These are phyloP conservation scores for Podaxis sp. DNA, from an alignment of 768 basidiomycete species.

Conservation along the genomic window DNA sequence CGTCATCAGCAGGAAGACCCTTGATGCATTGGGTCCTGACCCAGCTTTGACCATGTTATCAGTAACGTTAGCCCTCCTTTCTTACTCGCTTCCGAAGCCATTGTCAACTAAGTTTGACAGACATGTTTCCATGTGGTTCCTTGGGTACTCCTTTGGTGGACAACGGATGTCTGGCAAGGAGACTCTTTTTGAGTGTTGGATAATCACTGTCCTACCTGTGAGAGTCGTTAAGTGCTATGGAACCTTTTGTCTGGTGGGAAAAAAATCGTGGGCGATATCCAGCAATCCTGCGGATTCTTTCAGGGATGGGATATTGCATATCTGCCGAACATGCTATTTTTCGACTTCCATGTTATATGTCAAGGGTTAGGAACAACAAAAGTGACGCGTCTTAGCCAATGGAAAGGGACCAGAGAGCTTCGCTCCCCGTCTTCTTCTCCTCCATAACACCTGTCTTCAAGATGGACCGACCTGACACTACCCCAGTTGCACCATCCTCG, in stretches of 20 bases:
- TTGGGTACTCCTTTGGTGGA: not conserved
- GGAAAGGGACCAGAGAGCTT: not conserved
- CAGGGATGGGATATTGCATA: not conserved
- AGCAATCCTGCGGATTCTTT: not conserved
- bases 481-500: not conserved
- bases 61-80: no score
- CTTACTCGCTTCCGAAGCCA: no score
- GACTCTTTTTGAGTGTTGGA: not conserved
- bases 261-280: not conserved
- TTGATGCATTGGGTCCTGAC: no score
- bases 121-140: not conserved
- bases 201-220: not conserved
- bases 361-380: not conserved
- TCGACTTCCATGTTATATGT: slow-evolving; percentile 3
- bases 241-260: not conserved
- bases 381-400: not conserved
- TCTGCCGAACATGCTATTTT: not conserved
- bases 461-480: not conserved
- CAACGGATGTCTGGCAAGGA: not conserved
- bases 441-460: not conserved
- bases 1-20: no score
- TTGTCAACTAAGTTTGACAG: not conserved
- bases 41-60: no score
- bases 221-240: not conserved
- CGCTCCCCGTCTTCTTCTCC: no score